phyloP scores from a whole-genome alignment of 2,329 filamentous ascomycete species.

The Alternaria hordeiaustralica region DNA sequence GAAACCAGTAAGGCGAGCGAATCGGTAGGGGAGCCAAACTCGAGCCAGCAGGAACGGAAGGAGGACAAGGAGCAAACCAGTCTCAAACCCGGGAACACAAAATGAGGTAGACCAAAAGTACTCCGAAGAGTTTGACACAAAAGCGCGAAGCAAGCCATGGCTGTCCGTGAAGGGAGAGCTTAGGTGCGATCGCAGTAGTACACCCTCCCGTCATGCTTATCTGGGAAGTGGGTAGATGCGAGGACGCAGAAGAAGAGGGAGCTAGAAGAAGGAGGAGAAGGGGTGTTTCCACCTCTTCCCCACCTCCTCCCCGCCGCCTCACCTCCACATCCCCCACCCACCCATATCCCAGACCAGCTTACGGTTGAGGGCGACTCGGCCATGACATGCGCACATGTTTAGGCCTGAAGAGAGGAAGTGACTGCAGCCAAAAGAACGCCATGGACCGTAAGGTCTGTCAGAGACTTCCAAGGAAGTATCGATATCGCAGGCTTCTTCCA shows the following conservation, averaged over 20 bases:
- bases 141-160: background rate
- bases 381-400: constrained; percentile 1
- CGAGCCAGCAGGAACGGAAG: constrained; percentile 3
- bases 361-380: background rate
- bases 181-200: background rate
- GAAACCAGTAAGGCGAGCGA: constrained; percentile 12
- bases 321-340: background rate
- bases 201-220: background rate
- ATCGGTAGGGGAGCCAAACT: background rate
- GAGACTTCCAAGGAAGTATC: constrained; percentile 14
- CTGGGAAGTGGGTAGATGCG: background rate
- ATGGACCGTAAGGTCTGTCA: constrained; percentile 30
- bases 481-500: constrained; percentile 28
- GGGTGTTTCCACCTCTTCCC: background rate
- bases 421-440: constrained; percentile 20
- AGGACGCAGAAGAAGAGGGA: background rate
- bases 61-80: constrained; percentile 9
- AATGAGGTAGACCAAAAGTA: background rate
- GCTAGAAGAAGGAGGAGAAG: background rate
- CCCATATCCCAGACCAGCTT: background rate
- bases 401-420: constrained; percentile 9
- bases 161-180: background rate
- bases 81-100: constrained; percentile 9
- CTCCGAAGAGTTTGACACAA: constrained; percentile 3
- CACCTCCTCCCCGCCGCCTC: background rate